phyloP scores from a whole-genome alignment of 306 rosid genomes.

The Luffa acutangula region DNA sequence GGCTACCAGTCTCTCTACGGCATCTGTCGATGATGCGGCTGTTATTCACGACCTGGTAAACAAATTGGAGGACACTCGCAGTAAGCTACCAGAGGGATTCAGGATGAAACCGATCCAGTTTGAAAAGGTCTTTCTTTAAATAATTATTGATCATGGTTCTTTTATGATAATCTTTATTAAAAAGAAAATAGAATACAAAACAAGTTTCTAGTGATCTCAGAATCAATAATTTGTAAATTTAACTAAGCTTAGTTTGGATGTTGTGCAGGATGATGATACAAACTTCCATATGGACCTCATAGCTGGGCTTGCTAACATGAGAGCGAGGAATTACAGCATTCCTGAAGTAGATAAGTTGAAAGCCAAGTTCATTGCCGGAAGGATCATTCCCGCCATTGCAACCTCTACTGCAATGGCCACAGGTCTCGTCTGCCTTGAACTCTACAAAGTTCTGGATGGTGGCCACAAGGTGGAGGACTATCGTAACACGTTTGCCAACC shows the following conservation, averaged over 20 bases:
- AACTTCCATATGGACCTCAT: slow-evolving; percentile 91
- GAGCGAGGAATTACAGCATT: slow-evolving; percentile 89
- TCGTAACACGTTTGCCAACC: slow-evolving; percentile 82
- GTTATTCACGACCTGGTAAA: slow-evolving; percentile 57
- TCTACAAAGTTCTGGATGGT: slow-evolving; percentile 79
- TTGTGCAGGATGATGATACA: slow-evolving; percentile 90
- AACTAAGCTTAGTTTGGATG: neutral
- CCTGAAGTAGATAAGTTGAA: slow-evolving; percentile 96
- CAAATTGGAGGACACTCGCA: slow-evolving; percentile 49
- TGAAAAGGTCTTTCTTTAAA: slow-evolving; percentile 51
- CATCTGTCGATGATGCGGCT: slow-evolving; percentile 76
- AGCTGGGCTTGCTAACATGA: slow-evolving; percentile 97
- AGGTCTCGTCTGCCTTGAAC: slow-evolving; percentile 87
- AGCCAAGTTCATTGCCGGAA: slow-evolving; percentile 94
- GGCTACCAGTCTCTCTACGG: slow-evolving; percentile 60
- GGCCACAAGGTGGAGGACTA: slow-evolving; percentile 78
- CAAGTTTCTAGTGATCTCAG: neutral
- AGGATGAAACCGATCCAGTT: slow-evolving; percentile 95
- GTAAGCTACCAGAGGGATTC: slow-evolving; percentile 49
- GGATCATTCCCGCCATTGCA: slow-evolving; percentile 95
- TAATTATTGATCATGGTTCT: neutral
- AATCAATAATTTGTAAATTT: neutral
- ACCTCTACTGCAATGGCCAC: slow-evolving; percentile 96
- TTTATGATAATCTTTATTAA: neutral
- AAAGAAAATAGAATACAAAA: neutral